These are phyloP conservation scores for Lentinus polychrous DNA, from an alignment of 1,284 basidiomycete species.

Conservation along the genomic window DNA sequence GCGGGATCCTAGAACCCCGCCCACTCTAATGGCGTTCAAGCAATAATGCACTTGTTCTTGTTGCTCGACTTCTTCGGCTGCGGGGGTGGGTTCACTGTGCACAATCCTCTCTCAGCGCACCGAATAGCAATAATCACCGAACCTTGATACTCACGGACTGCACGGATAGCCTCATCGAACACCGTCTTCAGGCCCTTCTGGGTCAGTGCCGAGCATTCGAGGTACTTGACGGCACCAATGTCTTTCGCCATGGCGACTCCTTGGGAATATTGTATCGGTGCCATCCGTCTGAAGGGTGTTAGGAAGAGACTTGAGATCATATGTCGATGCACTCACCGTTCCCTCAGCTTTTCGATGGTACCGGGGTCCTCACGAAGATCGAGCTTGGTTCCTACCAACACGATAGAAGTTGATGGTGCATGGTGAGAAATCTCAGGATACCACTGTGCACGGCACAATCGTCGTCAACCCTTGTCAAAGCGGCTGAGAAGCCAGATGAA, in stretches of 20 bases:
- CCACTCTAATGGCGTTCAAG: constrained; percentile 34
- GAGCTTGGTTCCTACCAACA: constrained; percentile 96
- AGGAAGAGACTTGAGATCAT: not conserved
- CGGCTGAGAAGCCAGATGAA: constrained; percentile 5
- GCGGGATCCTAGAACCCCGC: constrained; percentile 12
- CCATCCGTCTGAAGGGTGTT: constrained; percentile 66
- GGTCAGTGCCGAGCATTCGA: constrained; percentile 96
- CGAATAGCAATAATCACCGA: constrained; percentile 8
- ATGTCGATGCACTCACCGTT: constrained; percentile 49
- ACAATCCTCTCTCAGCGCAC: constrained; percentile 6
- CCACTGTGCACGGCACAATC: constrained; percentile 58
- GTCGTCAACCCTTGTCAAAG: too few species aligned
- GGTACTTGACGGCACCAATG: constrained; percentile 92
- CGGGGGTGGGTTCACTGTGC: constrained; percentile 70
- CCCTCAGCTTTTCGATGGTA: constrained; percentile 88
- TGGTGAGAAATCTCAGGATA: constrained; percentile 96
- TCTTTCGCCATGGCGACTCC: constrained; percentile 90
- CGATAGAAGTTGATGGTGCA: constrained; percentile 89
- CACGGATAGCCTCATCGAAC: constrained; percentile 94
- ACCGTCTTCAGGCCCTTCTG: constrained; percentile 97
- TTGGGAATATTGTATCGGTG: constrained; percentile 88
- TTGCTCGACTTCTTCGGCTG: constrained; percentile 44
- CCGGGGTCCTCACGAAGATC: constrained; percentile 93
- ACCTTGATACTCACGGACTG: constrained; percentile 63
- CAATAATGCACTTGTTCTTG: constrained; percentile 58